Evolutionary conservation across 805 yeast genomes (phyloP).

Genomic region (Sugiyamaella chiloensis): DNA sequence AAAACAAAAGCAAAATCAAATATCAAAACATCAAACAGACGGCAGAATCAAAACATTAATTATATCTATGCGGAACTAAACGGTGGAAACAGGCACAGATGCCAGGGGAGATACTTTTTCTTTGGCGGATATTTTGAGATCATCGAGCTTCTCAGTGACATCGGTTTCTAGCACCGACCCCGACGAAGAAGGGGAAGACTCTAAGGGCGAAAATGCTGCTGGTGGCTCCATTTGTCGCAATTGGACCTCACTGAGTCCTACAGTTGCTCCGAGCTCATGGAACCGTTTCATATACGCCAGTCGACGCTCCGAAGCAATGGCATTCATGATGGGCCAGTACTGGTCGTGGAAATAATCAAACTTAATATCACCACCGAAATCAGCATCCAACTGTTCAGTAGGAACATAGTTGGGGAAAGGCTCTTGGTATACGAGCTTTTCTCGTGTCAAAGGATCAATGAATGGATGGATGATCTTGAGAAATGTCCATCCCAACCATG

Average conservation of each 20-base stretch:
- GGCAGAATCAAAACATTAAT: too few species aligned
- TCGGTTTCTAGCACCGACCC: neutral
- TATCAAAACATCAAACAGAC: too few species aligned
- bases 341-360: slow-evolving; percentile 76
- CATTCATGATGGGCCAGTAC: slow-evolving; percentile 73
- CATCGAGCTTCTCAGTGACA: slow-evolving; percentile 11
- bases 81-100: too few species aligned
- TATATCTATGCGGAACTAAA: too few species aligned
- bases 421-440: slow-evolving; percentile 86
- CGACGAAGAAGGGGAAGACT: neutral
- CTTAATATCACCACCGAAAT: slow-evolving; percentile 81
- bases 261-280: slow-evolving; percentile 61
- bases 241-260: slow-evolving; percentile 83
- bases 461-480: slow-evolving; percentile 89
- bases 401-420: slow-evolving; percentile 86
- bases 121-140: slow-evolving; percentile 7
- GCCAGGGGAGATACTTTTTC: too few species aligned
- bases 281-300: slow-evolving; percentile 66
- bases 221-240: slow-evolving; percentile 45
- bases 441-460: slow-evolving; percentile 92
- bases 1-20: too few species aligned
- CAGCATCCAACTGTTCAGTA: slow-evolving; percentile 70
- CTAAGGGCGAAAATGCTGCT: neutral
- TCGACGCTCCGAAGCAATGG: slow-evolving; percentile 58
- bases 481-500: slow-evolving; percentile 91